A percentile compares a stretch with the other conserved stretches of the same genome.
These are phyloP conservation scores for Tulasnella calospora DNA, from an alignment of 768 basidiomycete species.

Conservation along the genomic window DNA sequence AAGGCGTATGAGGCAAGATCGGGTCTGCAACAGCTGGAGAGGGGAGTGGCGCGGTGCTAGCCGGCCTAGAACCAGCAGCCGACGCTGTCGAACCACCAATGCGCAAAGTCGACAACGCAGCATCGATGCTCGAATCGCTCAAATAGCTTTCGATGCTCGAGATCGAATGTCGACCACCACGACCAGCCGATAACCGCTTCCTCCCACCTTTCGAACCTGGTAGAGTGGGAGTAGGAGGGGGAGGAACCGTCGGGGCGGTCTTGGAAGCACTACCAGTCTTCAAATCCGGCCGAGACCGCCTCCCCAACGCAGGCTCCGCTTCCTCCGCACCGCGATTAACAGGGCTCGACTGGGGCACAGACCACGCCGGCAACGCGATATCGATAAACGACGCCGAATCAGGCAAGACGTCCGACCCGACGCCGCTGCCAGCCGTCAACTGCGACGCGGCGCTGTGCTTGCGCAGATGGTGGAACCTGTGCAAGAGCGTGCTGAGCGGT, in stretches of 20 bases:
- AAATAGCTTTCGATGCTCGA: conserved; percentile 25
- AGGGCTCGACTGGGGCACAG: neutral
- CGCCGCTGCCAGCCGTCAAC: neutral
- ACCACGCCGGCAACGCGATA: neutral
- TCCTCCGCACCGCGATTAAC: neutral
- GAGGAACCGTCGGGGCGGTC: neutral
- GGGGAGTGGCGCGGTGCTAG: neutral
- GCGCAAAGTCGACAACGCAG: conserved; percentile 19
- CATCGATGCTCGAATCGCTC: conserved; percentile 24
- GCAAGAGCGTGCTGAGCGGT: neutral
- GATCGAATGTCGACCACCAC: conserved; percentile 21
- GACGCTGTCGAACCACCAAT: neutral
- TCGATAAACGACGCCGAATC: conserved; percentile 18
- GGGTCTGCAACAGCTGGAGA: neutral
- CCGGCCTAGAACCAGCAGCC: neutral
- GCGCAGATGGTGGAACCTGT: neutral
- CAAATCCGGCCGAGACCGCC: neutral
- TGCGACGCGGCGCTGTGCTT: neutral
- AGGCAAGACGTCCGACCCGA: neutral
- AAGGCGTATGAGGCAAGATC: conserved; percentile 5
- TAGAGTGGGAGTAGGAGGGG: neutral
- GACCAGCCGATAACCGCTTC: neutral
- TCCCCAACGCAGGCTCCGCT: conserved; percentile 8
- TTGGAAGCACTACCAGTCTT: neutral
- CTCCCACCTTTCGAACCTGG: neutral